phyloP scores from a whole-genome alignment of 2,329 filamentous ascomycete species.

The Aspergillus brunneoviolaceus region DNA sequence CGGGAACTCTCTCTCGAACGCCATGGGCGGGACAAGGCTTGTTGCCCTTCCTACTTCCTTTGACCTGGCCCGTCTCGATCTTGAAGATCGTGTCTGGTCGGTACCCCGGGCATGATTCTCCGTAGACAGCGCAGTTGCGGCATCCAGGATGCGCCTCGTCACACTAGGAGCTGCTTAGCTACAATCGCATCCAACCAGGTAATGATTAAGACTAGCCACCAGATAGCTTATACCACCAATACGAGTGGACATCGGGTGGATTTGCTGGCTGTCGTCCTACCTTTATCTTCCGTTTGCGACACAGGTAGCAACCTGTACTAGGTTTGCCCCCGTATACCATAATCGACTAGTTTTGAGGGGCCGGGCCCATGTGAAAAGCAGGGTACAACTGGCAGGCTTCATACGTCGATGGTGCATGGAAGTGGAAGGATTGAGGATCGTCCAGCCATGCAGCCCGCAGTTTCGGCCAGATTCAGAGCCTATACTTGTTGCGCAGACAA shows the following conservation, averaged over 20 bases:
- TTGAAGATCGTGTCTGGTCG: constrained; percentile 36
- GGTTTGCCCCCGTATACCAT: constrained; percentile 46
- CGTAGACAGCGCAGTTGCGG: constrained; percentile 38
- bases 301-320: constrained; percentile 42
- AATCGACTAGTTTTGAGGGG: constrained; percentile 8
- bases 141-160: constrained; percentile 39
- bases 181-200: background rate
- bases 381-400: background rate
- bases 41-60: constrained; percentile 28
- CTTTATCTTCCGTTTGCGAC: constrained; percentile 43
- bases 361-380: background rate
- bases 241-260: background rate
- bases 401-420: background rate
- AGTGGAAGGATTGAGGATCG: background rate
- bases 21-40: background rate
- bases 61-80: constrained; percentile 34
- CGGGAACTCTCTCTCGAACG: background rate
- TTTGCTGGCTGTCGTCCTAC: constrained; percentile 23
- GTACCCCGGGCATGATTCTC: constrained; percentile 39
- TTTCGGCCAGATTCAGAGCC: background rate
- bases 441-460: background rate
- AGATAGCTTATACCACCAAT: background rate
- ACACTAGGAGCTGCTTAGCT: constrained; percentile 28
- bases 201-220: background rate
- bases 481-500: background rate